These are phyloP conservation scores for Aspergillus kassunensis DNA, from an alignment of 495 filamentous ascomycete species.

Conservation along the genomic window DNA sequence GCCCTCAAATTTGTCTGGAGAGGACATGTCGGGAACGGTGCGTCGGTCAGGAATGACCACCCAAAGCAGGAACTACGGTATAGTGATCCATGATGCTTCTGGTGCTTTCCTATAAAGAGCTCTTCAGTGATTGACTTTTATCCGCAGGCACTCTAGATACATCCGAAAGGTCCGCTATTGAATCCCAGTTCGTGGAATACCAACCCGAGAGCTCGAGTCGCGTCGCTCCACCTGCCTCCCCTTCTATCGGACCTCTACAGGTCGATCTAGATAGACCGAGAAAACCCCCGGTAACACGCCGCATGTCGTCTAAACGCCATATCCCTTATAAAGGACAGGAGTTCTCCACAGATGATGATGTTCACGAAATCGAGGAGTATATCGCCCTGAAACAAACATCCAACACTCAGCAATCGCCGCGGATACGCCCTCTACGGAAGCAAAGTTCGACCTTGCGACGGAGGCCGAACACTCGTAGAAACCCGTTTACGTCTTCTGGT, in stretches of 20 bases:
- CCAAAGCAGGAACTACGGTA: slow-evolving; percentile 38
- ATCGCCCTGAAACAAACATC: slow-evolving; percentile 33
- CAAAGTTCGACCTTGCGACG: slow-evolving; percentile 69
- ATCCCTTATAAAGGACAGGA: slow-evolving; percentile 76
- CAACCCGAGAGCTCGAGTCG: slow-evolving; percentile 31
- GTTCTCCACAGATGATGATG: slow-evolving; percentile 92
- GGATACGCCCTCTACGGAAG: slow-evolving; percentile 34
- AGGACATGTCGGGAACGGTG: slow-evolving; percentile 18
- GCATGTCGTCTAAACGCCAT: slow-evolving; percentile 68
- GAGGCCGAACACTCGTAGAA: slow-evolving; percentile 55
- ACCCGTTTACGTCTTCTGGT: slow-evolving; percentile 55
- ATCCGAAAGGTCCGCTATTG: slow-evolving; percentile 23
- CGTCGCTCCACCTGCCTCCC: slow-evolving; percentile 38
- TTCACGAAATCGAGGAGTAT: slow-evolving; percentile 70
- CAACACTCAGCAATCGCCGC: slow-evolving; percentile 34
- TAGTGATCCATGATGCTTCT: not conserved
- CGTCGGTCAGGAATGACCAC: slow-evolving; percentile 21
- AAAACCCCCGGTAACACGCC: slow-evolving; percentile 66
- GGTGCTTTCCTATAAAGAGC: not conserved
- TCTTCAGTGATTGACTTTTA: slow-evolving; percentile 10
- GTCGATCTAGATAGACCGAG: slow-evolving; percentile 53
- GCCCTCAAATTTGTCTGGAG: slow-evolving; percentile 10
- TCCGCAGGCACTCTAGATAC: slow-evolving; percentile 37
- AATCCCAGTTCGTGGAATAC: slow-evolving; percentile 28
- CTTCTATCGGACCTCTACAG: slow-evolving; percentile 54